A percentile compares a stretch with the other conserved stretches of the same genome.
Conservation (phyloP, 1,284 basidiomycete species). For the Pterulicium gracile region DNA sequence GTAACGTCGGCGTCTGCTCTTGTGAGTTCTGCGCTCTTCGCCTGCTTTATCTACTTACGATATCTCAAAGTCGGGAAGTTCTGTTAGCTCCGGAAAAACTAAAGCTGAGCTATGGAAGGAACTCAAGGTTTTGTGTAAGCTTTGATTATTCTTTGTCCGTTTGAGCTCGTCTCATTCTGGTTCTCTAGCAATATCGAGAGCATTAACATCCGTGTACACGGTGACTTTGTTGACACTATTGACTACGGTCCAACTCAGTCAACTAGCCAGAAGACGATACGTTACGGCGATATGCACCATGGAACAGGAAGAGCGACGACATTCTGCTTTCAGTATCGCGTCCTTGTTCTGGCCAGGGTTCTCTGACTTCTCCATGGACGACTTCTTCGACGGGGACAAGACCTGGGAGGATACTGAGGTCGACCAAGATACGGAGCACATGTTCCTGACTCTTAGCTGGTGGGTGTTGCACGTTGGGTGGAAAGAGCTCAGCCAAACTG, state of each 20-base stretch:
- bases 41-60: slow-evolving; percentile 11
- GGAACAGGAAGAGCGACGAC: slow-evolving; percentile 48
- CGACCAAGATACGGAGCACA: slow-evolving; percentile 47
- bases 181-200: slow-evolving; percentile 65
- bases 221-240: slow-evolving; percentile 73
- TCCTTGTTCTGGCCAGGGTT: slow-evolving; percentile 26
- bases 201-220: slow-evolving; percentile 78
- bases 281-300: slow-evolving; percentile 57
- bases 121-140: slow-evolving; percentile 69
- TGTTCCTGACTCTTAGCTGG: slow-evolving; percentile 82
- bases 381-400: slow-evolving; percentile 14
- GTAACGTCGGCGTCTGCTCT: slow-evolving; percentile 14
- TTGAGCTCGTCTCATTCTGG: slow-evolving; percentile 2
- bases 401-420: slow-evolving; percentile 18
- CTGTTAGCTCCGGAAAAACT: slow-evolving; percentile 23
- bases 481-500: slow-evolving; percentile 65
- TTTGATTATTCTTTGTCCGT: slow-evolving; percentile 4
- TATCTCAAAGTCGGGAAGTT: slow-evolving; percentile 2
- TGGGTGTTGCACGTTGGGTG: slow-evolving; percentile 87
- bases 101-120: slow-evolving; percentile 76
- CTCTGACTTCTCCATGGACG: slow-evolving; percentile 13
- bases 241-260: slow-evolving; percentile 73
- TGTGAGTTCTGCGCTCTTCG: slow-evolving; percentile 15
- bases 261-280: slow-evolving; percentile 79
- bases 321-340: slow-evolving; percentile 32